These are phyloP conservation scores for Cenchrus fungigraminus DNA, from an alignment of 176 grass and related monocot genomes.

Conservation along the genomic window DNA sequence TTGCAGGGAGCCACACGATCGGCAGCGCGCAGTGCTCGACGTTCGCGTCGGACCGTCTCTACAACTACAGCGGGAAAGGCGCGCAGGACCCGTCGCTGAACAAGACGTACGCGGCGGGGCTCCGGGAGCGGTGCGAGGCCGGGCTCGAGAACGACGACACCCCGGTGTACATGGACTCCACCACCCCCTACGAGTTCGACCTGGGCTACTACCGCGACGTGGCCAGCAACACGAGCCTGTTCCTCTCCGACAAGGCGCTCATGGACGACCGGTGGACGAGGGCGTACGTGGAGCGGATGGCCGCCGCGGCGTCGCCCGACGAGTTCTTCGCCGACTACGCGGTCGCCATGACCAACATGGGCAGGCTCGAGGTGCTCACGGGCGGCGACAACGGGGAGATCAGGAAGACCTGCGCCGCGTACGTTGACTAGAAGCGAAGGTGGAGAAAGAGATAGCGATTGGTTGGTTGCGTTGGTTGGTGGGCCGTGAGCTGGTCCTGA, in stretches of 20 bases:
- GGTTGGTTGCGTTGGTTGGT: background rate
- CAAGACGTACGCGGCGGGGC: constrained; percentile 47
- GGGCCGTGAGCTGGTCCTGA: background rate
- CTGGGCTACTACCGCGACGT: constrained; percentile 54
- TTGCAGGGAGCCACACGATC: constrained; percentile 59
- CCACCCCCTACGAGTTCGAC: constrained; percentile 44
- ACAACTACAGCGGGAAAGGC: constrained; percentile 57
- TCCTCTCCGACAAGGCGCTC: constrained; percentile 59
- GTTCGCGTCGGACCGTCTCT: constrained; percentile 57
- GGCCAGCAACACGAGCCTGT: constrained; percentile 29
- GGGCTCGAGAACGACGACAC: background rate
- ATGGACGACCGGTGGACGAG: constrained; percentile 47
- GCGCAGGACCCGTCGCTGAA: constrained; percentile 55
- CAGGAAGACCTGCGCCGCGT: constrained; percentile 49
- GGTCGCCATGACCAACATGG: constrained; percentile 62
- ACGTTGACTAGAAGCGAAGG: constrained; percentile 47
- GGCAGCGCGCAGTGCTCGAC: constrained; percentile 41
- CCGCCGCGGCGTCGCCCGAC: constrained; percentile 38
- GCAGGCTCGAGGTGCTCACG: constrained; percentile 60
- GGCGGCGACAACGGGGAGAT: constrained; percentile 53
- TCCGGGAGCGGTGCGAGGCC: constrained; percentile 41
- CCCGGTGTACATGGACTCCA: constrained; percentile 35
- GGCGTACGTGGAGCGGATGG: constrained; percentile 58
- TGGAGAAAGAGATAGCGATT: background rate
- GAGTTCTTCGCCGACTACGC: constrained; percentile 58